Evolutionary conservation across 306 rosid species (phyloP).

Genomic region (Cucurbita argyrosperma): DNA sequence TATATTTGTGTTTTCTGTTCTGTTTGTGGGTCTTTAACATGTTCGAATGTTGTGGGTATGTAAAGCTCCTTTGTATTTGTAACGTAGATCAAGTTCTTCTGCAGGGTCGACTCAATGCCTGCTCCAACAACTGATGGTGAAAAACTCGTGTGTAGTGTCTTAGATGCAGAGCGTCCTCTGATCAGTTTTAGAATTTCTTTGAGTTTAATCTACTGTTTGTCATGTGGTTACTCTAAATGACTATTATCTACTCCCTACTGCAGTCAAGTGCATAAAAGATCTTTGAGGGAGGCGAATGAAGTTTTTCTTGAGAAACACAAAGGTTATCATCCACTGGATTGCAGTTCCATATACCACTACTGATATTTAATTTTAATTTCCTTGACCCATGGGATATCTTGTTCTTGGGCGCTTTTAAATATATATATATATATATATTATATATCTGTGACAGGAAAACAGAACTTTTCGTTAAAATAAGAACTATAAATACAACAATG

Average conservation of each 20-base stretch:
- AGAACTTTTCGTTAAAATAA: background rate
- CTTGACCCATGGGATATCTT: background rate
- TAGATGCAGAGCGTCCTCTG: conserved; percentile 74
- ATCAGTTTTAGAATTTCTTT: conserved; percentile 34
- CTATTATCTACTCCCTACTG: conserved; percentile 12
- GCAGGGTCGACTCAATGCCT: conserved; percentile 51
- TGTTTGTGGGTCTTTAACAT: background rate
- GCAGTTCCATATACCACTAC: background rate
- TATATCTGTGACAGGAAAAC: background rate
- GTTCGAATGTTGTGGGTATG: background rate
- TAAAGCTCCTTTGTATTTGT: background rate
- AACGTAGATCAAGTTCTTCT: conserved; percentile 80
- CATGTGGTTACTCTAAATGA: background rate
- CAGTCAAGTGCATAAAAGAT: conserved; percentile 68
- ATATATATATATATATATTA: background rate
- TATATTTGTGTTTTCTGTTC: background rate
- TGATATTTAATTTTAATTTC: background rate
- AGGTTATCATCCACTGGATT: conserved; percentile 25
- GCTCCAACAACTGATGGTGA: conserved; percentile 54
- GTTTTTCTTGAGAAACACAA: conserved; percentile 62
- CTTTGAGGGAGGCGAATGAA: conserved; percentile 61
- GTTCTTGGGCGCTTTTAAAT: background rate
- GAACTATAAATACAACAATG: too few relatives aligned
- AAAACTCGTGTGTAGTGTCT: conserved; percentile 74
- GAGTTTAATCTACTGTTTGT: background rate